Conservation (phyloP, 345 rosid genomes). For the Geranium rotundifolium region DNA sequence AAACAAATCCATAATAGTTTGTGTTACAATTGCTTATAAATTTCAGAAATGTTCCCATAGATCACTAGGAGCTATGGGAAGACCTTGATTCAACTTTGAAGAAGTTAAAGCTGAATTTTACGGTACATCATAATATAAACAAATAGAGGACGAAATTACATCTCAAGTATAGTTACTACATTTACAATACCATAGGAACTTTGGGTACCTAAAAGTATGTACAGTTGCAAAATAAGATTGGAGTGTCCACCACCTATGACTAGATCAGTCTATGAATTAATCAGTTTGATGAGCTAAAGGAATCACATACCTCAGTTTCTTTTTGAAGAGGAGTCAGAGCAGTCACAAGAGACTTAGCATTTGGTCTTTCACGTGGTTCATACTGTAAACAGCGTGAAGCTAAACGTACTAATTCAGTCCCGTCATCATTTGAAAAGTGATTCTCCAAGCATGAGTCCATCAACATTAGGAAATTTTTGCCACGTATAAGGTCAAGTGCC, state of each 20-base stretch:
- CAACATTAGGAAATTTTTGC: slow-evolving; percentile 64
- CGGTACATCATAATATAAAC: too few species aligned
- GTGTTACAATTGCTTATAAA: too few species aligned
- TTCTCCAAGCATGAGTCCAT: slow-evolving; percentile 79
- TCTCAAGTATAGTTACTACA: too few species aligned
- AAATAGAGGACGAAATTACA: too few species aligned
- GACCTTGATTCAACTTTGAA: not conserved
- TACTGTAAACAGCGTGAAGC: slow-evolving; percentile 82
- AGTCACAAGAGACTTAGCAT: slow-evolving; percentile 61
- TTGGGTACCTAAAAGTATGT: too few species aligned
- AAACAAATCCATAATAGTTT: too few species aligned
- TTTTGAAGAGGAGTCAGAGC: slow-evolving; percentile 65
- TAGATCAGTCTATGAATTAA: not conserved
- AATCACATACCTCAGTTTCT: slow-evolving; percentile 45
- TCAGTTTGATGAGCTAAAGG: not conserved
- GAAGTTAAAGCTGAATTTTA: too few species aligned
- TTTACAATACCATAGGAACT: too few species aligned
- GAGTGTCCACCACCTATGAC: not conserved
- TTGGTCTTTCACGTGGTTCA: slow-evolving; percentile 88
- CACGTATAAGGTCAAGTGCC: slow-evolving; percentile 83
- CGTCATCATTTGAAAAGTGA: slow-evolving; percentile 79
- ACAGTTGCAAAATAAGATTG: too few species aligned
- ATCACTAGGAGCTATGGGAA: not conserved
- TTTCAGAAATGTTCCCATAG: not conserved
- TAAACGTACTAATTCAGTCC: slow-evolving; percentile 70